phyloP scores from a whole-genome alignment of 2,329 filamentous ascomycete genomes.

The Aspergillus spinulosporus region DNA sequence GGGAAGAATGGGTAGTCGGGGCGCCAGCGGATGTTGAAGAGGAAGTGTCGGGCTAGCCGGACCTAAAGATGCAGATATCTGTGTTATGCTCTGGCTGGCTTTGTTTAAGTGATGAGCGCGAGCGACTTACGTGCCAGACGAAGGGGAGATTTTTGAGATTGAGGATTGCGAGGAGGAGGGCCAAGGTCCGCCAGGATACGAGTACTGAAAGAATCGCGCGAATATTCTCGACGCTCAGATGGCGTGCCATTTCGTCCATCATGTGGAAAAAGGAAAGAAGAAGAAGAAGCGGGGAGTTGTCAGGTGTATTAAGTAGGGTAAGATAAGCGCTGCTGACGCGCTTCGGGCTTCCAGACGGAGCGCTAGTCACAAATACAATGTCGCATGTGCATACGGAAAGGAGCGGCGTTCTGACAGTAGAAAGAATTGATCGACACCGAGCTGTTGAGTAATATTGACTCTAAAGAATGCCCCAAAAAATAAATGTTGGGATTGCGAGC shows the following conservation, averaged over 20 bases:
- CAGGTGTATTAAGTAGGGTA: not conserved
- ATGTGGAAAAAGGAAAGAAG: not conserved
- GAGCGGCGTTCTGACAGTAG: not conserved
- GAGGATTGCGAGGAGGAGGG: conserved; percentile 37
- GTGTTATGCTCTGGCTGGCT: not conserved
- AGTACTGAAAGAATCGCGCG: conserved; percentile 25
- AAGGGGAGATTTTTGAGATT: conserved; percentile 43
- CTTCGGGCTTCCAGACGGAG: not conserved
- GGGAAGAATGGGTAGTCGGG: conserved; percentile 50
- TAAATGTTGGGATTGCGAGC: conserved; percentile 9
- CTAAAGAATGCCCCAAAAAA: not conserved
- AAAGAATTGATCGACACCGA: conserved; percentile 4
- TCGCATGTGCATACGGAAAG: not conserved
- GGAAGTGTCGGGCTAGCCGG: conserved; percentile 60
- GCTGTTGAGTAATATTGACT: not conserved
- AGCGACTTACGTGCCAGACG: conserved; percentile 41
- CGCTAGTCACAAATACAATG: not conserved
- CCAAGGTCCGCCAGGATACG: conserved; percentile 38
- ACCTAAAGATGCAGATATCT: conserved; percentile 42
- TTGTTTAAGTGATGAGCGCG: not conserved
- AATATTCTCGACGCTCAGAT: conserved; percentile 25
- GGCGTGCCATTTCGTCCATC: conserved; percentile 11
- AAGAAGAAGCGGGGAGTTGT: not conserved
- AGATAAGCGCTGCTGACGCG: not conserved
- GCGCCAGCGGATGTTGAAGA: conserved; percentile 55